A percentile compares a stretch with the other conserved stretches of the same genome.
Conservation (phyloP, 2,329 filamentous ascomycete genomes). For the Phoma sp. region DNA sequence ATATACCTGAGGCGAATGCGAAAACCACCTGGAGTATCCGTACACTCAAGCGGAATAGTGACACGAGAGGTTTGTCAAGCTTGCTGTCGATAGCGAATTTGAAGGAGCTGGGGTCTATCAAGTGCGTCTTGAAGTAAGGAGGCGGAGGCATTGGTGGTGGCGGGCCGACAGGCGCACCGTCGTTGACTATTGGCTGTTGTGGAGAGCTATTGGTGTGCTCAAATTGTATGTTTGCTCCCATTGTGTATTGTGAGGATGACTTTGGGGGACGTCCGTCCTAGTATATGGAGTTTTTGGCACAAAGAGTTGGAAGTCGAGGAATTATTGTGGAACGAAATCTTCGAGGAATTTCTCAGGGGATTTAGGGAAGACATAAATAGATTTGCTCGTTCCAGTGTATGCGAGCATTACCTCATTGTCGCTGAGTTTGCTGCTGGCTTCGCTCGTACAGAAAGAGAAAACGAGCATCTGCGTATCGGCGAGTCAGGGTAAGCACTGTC, state of each 20-base stretch:
- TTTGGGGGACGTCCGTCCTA: too few species aligned
- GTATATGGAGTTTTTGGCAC: too few species aligned
- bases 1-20: constrained; percentile 32
- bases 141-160: constrained; percentile 24
- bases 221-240: background rate
- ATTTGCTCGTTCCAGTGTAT: background rate
- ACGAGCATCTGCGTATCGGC: constrained; percentile 4
- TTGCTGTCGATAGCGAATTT: constrained; percentile 25
- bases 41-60: constrained; percentile 28
- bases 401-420: constrained; percentile 6
- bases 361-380: background rate
- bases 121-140: constrained; percentile 26
- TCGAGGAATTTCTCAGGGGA: background rate
- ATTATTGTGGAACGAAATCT: constrained; percentile 2
- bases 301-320: background rate
- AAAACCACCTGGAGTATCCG: constrained; percentile 32
- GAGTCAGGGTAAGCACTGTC: background rate
- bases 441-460: constrained; percentile 10
- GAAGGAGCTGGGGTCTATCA: constrained; percentile 26
- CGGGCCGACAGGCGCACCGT: background rate
- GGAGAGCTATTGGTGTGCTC: background rate
- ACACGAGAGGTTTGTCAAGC: constrained; percentile 25
- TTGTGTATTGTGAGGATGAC: too few species aligned
- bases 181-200: background rate
- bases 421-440: background rate